Conservation (phyloP, 805 yeast genomes). For the Jamesozyma gamospora region DNA sequence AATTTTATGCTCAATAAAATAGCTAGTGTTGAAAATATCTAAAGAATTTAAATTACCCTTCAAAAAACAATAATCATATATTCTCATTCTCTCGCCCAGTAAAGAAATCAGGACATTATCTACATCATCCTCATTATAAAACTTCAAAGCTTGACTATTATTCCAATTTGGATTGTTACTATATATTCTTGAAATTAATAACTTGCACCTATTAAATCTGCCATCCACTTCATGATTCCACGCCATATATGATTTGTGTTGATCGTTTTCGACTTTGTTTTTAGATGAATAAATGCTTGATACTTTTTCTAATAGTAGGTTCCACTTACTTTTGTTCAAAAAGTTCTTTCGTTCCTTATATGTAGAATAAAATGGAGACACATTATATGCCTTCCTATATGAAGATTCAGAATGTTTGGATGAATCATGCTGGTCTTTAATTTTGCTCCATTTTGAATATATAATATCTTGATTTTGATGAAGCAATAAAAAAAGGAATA, state of each 20-base stretch:
- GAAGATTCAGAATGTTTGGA: too few species aligned
- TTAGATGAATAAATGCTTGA: neutral
- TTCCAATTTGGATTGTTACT: conserved; percentile 15
- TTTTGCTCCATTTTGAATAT: too few species aligned
- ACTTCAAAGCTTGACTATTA: conserved; percentile 11
- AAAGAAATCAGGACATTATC: conserved; percentile 15
- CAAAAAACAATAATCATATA: conserved; percentile 23
- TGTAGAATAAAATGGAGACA: neutral
- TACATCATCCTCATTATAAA: conserved; percentile 9
- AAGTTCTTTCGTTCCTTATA: neutral
- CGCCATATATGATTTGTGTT: neutral
- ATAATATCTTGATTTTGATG: too few species aligned
- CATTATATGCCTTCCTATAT: neutral
- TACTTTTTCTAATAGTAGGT: neutral
- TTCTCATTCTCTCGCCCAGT: conserved; percentile 21
- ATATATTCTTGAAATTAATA: conserved; percentile 14
- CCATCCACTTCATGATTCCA: neutral
- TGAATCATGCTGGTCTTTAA: too few species aligned
- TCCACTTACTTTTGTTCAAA: neutral
- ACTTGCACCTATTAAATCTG: conserved; percentile 9
- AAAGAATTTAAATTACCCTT: conserved; percentile 7
- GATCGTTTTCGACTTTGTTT: neutral
- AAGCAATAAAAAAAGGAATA: too few species aligned
- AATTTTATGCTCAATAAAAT: conserved; percentile 1
- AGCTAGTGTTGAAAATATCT: conserved; percentile 9